Evolutionary conservation across 495 filamentous ascomycete species (phyloP), one percentile per base, ranked within the genome.

Genomic region (Aeminium ludgeri): DNA sequence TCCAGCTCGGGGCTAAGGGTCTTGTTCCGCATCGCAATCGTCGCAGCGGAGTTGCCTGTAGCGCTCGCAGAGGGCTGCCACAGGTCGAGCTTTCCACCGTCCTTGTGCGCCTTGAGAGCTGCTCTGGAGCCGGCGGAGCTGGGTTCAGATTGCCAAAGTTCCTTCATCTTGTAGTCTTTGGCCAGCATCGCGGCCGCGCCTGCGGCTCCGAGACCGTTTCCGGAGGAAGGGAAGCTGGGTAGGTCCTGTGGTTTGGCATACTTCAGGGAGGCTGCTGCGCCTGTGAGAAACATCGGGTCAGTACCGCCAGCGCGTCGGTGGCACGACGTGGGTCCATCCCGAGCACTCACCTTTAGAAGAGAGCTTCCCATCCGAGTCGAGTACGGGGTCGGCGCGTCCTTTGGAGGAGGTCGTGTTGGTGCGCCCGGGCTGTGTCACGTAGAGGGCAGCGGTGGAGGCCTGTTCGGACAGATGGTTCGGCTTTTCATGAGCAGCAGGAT

Each of bases 51-150:
- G 44, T 68, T 68, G 12, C 74, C 74, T 46, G 62, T 66, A 3
- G 55, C 44, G 23, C 62, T 70, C 20, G 64, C 58, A 30, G 61
- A 47, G 15, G 65, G 60, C 45, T 52, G 55, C 68, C 64, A 67
- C 39, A 67, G 46, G 51, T 69, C 59, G 53, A 69, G 47, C 34
- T 70, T 67, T 36, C 57, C 62, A 15, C 70, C 73, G 37, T 79
- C 74, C 40, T 68, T 73, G 20, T 72, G 66, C 6, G 83, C 84
- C 2, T 77, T 57, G 18, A 80, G 48, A 0, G 85, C 84, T 16
- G 84, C 84, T 45, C 79, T 82, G 7, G 77, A 69, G 25, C 78
- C 77, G 35, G 74, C 68, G 4, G 69, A 54, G 48, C 70, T 80
- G 34, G 61, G 52, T 44, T 70, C 65, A 17, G 67, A 63, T 34